phyloP scores from a whole-genome alignment of 176 grass and related monocot genomes.

The Phyllostachys edulis region DNA sequence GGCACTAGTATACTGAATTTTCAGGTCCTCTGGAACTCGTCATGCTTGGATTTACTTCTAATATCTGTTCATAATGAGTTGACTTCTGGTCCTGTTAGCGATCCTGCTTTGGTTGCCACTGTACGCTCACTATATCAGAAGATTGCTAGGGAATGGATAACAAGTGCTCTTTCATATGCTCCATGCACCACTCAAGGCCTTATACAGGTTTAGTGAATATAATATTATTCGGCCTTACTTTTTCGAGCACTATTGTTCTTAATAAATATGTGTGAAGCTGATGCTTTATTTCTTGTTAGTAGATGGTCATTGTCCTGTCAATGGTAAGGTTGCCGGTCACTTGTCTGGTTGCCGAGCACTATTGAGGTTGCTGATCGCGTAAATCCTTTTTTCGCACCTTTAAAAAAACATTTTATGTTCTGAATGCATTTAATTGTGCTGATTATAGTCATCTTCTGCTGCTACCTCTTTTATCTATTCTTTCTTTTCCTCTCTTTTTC shows the following conservation, averaged over 20 bases:
- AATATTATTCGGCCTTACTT: conserved; percentile 21
- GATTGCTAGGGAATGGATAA: conserved; percentile 95
- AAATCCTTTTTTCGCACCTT: conserved; percentile 20
- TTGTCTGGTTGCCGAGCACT: conserved; percentile 35
- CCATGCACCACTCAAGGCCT: conserved; percentile 97
- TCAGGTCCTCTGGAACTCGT: conserved; percentile 95
- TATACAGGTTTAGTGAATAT: conserved; percentile 76
- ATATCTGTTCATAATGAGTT: conserved; percentile 97
- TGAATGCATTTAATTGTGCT: background rate
- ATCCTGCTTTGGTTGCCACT: conserved; percentile 98
- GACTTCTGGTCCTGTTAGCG: conserved; percentile 87
- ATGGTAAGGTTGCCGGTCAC: conserved; percentile 33
- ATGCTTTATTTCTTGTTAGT: conserved; percentile 42
- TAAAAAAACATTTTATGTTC: conserved; percentile 9
- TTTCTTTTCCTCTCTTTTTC: background rate
- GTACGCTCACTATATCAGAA: conserved; percentile 93
- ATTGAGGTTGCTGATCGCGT: conserved; percentile 34
- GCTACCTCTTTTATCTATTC: conserved; percentile 10
- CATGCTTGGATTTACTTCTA: conserved; percentile 95
- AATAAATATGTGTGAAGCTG: conserved; percentile 13
- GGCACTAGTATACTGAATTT: conserved; percentile 32
- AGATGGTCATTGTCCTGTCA: conserved; percentile 31
- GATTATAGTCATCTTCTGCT: conserved; percentile 14
- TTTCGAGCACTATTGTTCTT: conserved; percentile 29
- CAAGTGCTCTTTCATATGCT: conserved; percentile 95